Percentiles rank a stretch among this genome's conserved stretches.
Conservation (phyloP, 192 early-diverging fungal genomes). For the Coemansia javaensis region DNA sequence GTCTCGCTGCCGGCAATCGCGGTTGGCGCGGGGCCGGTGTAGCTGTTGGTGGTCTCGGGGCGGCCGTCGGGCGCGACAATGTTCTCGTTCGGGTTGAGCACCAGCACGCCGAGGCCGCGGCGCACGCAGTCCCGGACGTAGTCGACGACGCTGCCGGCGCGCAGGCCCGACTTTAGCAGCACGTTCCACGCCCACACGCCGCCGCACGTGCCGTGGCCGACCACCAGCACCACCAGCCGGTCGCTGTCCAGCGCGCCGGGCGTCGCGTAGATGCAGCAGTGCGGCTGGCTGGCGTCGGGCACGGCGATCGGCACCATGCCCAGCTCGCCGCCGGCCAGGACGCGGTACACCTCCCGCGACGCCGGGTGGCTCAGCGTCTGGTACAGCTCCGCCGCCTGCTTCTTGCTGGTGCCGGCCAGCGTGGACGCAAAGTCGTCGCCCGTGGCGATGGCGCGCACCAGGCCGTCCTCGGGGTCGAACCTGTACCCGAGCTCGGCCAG, state of each 20-base stretch:
- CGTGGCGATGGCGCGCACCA: conserved; percentile 11
- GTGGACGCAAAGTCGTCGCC: conserved; percentile 11
- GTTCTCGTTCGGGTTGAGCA: conserved; percentile 47
- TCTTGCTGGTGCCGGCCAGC: conserved; percentile 1
- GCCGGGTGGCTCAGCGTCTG: conserved; percentile 12
- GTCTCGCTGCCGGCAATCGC: conserved; percentile 35
- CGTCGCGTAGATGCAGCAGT: conserved; percentile 34
- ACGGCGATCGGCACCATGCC: conserved; percentile 35
- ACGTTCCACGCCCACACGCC: conserved; percentile 44
- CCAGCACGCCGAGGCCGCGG: conserved; percentile 30
- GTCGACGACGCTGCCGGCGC: conserved; percentile 19
- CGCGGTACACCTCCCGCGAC: conserved; percentile 17
- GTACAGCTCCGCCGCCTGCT: conserved; percentile 17
- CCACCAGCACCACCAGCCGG: conserved; percentile 30
- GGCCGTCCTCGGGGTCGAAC: conserved; percentile 22
- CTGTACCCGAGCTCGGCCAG: conserved; percentile 31
- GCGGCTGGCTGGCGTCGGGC: conserved; percentile 17
- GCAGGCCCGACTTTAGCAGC: conserved; percentile 24
- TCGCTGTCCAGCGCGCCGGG: conserved; percentile 18
- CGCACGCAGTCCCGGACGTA: conserved; percentile 15
- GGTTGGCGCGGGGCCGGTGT: conserved; percentile 4
- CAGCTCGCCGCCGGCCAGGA: conserved; percentile 15
- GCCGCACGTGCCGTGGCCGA: conserved; percentile 18
- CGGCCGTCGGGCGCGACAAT: conserved; percentile 30
- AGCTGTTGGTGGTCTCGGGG: conserved; percentile 34